Base-by-base conservation (phyloP, 768 basidiomycete genomes). In the Ramaria rubella region DNA sequence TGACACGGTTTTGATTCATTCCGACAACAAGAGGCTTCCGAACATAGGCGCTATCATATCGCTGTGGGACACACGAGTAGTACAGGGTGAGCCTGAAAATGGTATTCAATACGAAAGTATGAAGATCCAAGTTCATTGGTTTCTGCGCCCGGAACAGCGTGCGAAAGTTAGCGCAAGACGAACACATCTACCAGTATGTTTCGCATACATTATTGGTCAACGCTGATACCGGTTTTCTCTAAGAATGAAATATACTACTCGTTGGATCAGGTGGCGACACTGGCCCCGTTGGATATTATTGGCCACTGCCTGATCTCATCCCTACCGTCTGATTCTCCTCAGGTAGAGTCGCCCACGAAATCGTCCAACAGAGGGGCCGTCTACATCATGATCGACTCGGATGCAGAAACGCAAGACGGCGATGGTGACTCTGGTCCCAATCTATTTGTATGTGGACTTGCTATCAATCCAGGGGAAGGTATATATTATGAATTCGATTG, bases 161-260 rank as follows among this genome's bases (percentile, higher is more conserved):
- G 77, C 87, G 6, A 69, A 70, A 24, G 70, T 82, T 52, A 75
- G 87, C 12, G 81, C 80, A 1, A 78, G 79, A 60, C 76, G 87
- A 42, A 78, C 81, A 17, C 78, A 84, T 65, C 63, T 71, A 44
- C 76, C 84, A 69, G 88, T 88, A 55, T 46, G 77, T 64, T 19
- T 55, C 31, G 40, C 19, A 51, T 45, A 30, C 43, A 24, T 27
- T 27, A 44, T 7, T 48, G 31, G 8, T 58, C 42, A 14, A 19
- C 44, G 29, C 14, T 55, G 15, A n/a, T 44, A 9, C 23, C 14
- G 12, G 36, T 31, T 21, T 4, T 21, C 52, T 48, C 33, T 44
- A 1, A 90, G 89, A 86, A 87, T 60, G 89, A 91, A 68, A 76
- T 90, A 6, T 90, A 87, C 62, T 86, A 85, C 49, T 80, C 81